phyloP scores from a whole-genome alignment of 2,329 filamentous ascomycete species.

The Trichothecium roseum region DNA sequence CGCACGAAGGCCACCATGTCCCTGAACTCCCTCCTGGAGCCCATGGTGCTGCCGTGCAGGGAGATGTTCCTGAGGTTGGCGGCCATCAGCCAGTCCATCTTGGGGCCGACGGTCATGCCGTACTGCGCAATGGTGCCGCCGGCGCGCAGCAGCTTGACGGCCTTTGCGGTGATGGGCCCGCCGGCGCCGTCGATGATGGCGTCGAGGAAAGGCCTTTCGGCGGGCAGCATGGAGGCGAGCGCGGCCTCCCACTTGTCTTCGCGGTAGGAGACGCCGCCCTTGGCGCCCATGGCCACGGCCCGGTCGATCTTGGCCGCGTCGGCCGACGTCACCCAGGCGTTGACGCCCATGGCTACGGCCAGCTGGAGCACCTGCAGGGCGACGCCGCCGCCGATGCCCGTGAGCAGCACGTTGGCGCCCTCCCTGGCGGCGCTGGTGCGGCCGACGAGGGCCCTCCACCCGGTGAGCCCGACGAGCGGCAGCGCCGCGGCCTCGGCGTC shows the following conservation, averaged over 20 bases:
- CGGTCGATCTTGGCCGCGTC: slow-evolving; percentile 64
- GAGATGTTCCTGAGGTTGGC: slow-evolving; percentile 85
- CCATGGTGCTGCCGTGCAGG: slow-evolving; percentile 80
- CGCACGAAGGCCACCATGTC: slow-evolving; percentile 82
- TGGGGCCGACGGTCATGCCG: slow-evolving; percentile 81
- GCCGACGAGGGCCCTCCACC: slow-evolving; percentile 73
- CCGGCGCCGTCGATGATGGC: slow-evolving; percentile 86
- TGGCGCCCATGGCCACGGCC: slow-evolving; percentile 63
- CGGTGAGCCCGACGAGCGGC: slow-evolving; percentile 77
- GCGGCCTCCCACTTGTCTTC: slow-evolving; percentile 73
- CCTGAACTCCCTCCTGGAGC: slow-evolving; percentile 77
- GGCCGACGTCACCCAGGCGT: slow-evolving; percentile 74
- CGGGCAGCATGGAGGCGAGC: slow-evolving; percentile 50
- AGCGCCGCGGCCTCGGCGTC: slow-evolving; percentile 71
- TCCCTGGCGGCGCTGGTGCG: slow-evolving; percentile 57
- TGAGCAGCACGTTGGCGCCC: slow-evolving; percentile 71
- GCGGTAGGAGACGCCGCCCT: slow-evolving; percentile 75
- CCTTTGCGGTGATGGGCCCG: slow-evolving; percentile 67
- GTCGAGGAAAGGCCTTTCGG: slow-evolving; percentile 61
- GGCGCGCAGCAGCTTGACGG: slow-evolving; percentile 58
- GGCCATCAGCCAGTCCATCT: slow-evolving; percentile 77
- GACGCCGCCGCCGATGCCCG: slow-evolving; percentile 88
- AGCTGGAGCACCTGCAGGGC: slow-evolving; percentile 76
- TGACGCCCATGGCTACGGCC: slow-evolving; percentile 61
- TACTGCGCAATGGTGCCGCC: slow-evolving; percentile 82